phyloP scores from a whole-genome alignment of 441 rosid species.

The Macaranga tanarius region DNA sequence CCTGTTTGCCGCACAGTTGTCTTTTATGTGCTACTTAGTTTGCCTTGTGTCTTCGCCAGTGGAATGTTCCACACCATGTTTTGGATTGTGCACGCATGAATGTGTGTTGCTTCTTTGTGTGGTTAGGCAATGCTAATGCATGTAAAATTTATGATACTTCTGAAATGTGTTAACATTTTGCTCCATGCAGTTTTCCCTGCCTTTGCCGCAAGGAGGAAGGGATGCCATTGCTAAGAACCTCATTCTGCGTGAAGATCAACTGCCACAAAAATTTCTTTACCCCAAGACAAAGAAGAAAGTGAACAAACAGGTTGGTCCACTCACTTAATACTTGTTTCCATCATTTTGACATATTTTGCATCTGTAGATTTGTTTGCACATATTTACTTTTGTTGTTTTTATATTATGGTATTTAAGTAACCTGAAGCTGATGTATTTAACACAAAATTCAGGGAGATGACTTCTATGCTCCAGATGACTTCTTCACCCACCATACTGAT shows the following conservation, averaged over 20 bases:
- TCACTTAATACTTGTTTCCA: no score
- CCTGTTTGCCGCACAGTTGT: background rate
- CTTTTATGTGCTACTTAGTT: background rate
- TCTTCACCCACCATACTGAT: conserved; percentile 62
- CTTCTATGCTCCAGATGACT: conserved; percentile 45
- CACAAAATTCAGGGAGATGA: conserved; percentile 57
- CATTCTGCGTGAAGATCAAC: conserved; percentile 87
- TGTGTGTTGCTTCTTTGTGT: background rate
- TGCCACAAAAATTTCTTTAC: conserved; percentile 76
- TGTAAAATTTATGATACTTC: no score
- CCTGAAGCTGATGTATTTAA: background rate
- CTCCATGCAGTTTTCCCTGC: conserved; percentile 67
- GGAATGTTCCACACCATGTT: background rate
- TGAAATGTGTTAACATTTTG: background rate
- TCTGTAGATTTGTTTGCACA: background rate
- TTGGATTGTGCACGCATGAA: background rate
- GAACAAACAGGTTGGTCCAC: conserved; percentile 52
- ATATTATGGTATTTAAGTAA: background rate
- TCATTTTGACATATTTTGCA: background rate
- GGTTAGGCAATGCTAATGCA: no score
- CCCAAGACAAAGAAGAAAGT: conserved; percentile 82
- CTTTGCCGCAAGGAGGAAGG: conserved; percentile 91
- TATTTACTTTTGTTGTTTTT: background rate
- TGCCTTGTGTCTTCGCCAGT: conserved; percentile 5
- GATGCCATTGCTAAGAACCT: conserved; percentile 75